A percentile compares a stretch with the other conserved stretches of the same genome.
Conservation (phyloP, 352 stramenopile genomes). For the Bremia lactucae region DNA sequence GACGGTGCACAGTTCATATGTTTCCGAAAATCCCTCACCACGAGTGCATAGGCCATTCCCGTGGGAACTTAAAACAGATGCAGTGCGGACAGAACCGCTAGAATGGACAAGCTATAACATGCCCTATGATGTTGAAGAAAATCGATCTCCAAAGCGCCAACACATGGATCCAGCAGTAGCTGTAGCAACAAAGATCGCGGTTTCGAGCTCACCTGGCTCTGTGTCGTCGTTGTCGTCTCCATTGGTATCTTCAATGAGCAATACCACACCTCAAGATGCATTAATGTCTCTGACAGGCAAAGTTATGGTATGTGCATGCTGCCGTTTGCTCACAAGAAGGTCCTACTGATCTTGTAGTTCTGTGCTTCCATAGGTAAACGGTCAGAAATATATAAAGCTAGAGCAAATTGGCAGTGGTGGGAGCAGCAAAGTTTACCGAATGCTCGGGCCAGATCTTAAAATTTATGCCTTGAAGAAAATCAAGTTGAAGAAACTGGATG, state of each 20-base stretch:
- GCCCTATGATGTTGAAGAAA: constrained; percentile 14
- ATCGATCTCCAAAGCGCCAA: constrained; percentile 40
- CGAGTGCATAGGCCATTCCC: constrained; percentile 5
- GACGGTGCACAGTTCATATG: background rate
- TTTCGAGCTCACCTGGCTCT: constrained; percentile 38
- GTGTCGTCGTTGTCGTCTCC: constrained; percentile 50
- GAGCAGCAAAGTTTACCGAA: constrained; percentile 95
- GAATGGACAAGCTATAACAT: constrained; percentile 1
- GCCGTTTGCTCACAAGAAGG: background rate
- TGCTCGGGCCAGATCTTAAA: constrained; percentile 86
- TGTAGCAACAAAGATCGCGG: constrained; percentile 16
- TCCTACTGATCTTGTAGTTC: background rate
- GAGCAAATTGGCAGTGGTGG: constrained; percentile 95
- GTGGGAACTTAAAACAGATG: constrained; percentile 4
- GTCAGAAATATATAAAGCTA: constrained; percentile 89
- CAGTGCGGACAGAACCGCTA: background rate
- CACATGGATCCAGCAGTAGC: constrained; percentile 19
- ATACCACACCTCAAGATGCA: constrained; percentile 22
- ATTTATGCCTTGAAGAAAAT: constrained; percentile 98
- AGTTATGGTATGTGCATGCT: constrained; percentile 31
- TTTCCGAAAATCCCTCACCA: constrained; percentile 3
- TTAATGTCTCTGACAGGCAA: constrained; percentile 46
- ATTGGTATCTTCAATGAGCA: constrained; percentile 20
- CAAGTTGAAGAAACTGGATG: constrained; percentile 89
- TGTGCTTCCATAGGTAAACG: constrained; percentile 64